A percentile compares a stretch with the other conserved stretches of the same genome.
Conservation (phyloP, 2,329 filamentous ascomycete genomes). For the Ophiostoma australiae region DNA sequence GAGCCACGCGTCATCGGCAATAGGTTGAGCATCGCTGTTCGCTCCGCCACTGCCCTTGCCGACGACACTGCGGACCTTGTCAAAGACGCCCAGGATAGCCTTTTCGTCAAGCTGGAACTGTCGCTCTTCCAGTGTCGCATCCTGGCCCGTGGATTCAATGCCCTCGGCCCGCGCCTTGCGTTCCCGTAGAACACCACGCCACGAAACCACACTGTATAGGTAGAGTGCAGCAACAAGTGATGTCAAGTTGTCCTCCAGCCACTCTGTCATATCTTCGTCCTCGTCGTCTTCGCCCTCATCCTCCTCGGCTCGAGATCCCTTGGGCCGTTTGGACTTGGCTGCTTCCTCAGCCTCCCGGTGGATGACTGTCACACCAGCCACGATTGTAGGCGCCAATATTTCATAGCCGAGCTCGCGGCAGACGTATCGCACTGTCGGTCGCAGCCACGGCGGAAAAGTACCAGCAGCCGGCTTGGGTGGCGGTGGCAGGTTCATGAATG, state of each 20-base stretch:
- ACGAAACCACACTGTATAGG: constrained; percentile 51
- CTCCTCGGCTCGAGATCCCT: background rate
- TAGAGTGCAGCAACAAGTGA: constrained; percentile 57
- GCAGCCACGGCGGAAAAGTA: constrained; percentile 56
- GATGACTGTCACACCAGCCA: constrained; percentile 64
- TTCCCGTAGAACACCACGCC: constrained; percentile 18
- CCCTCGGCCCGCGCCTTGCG: background rate
- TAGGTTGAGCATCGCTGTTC: background rate
- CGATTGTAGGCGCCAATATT: constrained; percentile 64
- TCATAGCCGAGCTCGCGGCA: constrained; percentile 58
- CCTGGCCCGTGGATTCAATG: background rate
- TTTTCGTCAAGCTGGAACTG: constrained; percentile 46
- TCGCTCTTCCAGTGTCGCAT: constrained; percentile 32
- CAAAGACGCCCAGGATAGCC: constrained; percentile 44
- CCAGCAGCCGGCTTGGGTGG: background rate
- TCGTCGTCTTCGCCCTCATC: constrained; percentile 25
- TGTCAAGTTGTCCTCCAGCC: constrained; percentile 46
- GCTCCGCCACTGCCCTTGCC: constrained; percentile 23
- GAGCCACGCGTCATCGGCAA: constrained; percentile 46
- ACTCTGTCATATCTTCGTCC: constrained; percentile 41
- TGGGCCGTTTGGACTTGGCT: background rate
- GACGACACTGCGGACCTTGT: constrained; percentile 21
- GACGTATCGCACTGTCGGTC: constrained; percentile 61
- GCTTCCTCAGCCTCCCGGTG: constrained; percentile 30
- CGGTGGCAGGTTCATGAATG: constrained; percentile 28